phyloP scores from a whole-genome alignment of 495 filamentous ascomycete species.

The Annulohypoxylon bovei region DNA sequence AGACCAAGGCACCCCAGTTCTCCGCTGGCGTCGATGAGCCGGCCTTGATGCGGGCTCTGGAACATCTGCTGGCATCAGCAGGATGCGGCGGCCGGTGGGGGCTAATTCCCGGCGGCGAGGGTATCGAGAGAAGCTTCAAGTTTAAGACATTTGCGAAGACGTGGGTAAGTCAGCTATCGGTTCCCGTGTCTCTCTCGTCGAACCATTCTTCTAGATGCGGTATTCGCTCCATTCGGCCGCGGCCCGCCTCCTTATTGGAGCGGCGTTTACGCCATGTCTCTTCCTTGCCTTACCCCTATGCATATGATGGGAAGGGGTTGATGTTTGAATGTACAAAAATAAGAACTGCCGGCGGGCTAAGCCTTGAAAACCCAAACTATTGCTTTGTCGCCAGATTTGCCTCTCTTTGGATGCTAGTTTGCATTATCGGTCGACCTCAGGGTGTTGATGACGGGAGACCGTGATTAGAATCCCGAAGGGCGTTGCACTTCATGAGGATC shows the following conservation, averaged over 20 bases:
- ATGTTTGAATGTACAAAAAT: background rate
- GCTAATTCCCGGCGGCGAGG: slow-evolving; percentile 60
- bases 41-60: slow-evolving; percentile 33
- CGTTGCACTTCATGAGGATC: slow-evolving; percentile 9
- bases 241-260: slow-evolving; percentile 10
- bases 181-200: slow-evolving; percentile 15
- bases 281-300: slow-evolving; percentile 5
- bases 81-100: slow-evolving; percentile 59
- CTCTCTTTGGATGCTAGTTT: slow-evolving; percentile 9
- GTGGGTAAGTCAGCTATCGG: slow-evolving; percentile 59
- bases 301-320: background rate
- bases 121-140: slow-evolving; percentile 65
- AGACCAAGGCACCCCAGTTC: slow-evolving; percentile 38
- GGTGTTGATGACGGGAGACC: slow-evolving; percentile 17
- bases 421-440: slow-evolving; percentile 23
- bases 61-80: slow-evolving; percentile 44
- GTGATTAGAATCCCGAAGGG: background rate
- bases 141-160: slow-evolving; percentile 71
- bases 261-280: slow-evolving; percentile 4
- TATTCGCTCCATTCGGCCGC: slow-evolving; percentile 25
- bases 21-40: slow-evolving; percentile 46
- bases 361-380: slow-evolving; percentile 6
- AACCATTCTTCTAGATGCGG: slow-evolving; percentile 16
- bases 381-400: slow-evolving; percentile 2
- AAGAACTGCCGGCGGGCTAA: slow-evolving; percentile 20